Evolutionary conservation across 2,329 filamentous ascomycete species (phyloP).

Genomic region (Cladosporium sp.): DNA sequence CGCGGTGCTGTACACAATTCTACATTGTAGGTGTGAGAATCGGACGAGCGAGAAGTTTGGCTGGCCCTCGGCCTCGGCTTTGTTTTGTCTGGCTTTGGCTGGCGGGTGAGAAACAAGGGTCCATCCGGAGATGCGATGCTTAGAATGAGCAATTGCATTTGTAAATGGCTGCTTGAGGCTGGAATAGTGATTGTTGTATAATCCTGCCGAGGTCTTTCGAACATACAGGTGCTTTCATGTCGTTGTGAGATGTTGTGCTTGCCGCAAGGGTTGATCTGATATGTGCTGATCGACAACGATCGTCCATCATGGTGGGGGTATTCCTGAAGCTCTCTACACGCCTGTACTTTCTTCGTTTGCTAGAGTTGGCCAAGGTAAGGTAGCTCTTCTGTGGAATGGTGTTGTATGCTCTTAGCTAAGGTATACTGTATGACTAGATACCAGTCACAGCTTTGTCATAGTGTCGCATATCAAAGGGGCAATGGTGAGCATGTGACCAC

Average conservation of each 20-base stretch:
- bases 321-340: neutral
- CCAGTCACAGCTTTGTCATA: neutral
- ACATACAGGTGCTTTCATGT: neutral
- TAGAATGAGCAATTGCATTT: neutral
- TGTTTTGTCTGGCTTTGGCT: neutral
- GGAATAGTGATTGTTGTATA: too few species aligned
- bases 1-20: constrained; percentile 24
- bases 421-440: neutral
- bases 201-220: neutral
- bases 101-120: neutral
- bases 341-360: neutral
- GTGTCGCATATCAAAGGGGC: neutral
- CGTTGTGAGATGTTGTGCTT: neutral
- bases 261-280: neutral
- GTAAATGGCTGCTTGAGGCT: neutral
- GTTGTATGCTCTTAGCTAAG: neutral
- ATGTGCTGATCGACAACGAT: neutral
- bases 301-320: neutral
- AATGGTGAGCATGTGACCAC: neutral
- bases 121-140: neutral
- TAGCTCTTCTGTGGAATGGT: neutral
- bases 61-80: constrained; percentile 8
- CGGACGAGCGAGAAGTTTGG: constrained; percentile 3
- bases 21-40: constrained; percentile 26
- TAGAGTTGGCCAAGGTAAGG: neutral